Conservation (phyloP, 306 rosid species). For the Vigna angularis region DNA sequence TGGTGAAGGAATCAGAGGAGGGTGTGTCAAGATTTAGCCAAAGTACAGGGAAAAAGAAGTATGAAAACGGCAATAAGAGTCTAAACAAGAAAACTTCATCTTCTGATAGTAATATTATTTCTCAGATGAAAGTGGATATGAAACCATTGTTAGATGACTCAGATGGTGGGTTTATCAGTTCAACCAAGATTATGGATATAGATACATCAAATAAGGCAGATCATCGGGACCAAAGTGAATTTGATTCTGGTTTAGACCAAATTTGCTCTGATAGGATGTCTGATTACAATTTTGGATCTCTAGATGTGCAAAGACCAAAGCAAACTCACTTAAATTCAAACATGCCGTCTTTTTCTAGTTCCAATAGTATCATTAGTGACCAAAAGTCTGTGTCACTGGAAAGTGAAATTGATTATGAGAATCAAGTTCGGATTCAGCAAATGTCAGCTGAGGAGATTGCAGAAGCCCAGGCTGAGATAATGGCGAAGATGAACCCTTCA, state of each 20-base stretch:
- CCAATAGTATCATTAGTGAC: conserved; percentile 45
- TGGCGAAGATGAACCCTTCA: conserved; percentile 75
- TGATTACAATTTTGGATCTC: conserved; percentile 32
- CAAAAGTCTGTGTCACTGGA: conserved; percentile 56
- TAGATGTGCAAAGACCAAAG: conserved; percentile 33
- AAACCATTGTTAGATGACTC: conserved; percentile 35
- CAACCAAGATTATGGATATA: conserved; percentile 45
- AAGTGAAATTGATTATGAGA: conserved; percentile 81
- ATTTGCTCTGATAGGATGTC: conserved; percentile 22
- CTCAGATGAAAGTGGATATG: conserved; percentile 36
- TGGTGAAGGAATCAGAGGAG: conserved; percentile 45
- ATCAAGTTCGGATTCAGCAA: conserved; percentile 61
- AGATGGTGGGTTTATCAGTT: conserved; percentile 17
- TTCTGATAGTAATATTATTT: conserved; percentile 29
- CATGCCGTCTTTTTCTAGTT: conserved; percentile 40
- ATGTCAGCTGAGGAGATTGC: conserved; percentile 83
- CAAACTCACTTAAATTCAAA: conserved; percentile 40
- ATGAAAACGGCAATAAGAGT: conserved; percentile 40
- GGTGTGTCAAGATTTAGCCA: conserved; percentile 16
- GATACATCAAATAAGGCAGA: conserved; percentile 46
- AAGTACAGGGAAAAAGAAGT: conserved; percentile 40
- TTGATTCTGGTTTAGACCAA: conserved; percentile 25
- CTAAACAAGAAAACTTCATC: conserved; percentile 46
- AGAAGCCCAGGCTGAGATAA: conserved; percentile 75
- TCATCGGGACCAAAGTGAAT: conserved; percentile 41